These are phyloP conservation scores for Cunninghamia lanceolata DNA, from an alignment of 75 land plant species.

Conservation along the genomic window DNA sequence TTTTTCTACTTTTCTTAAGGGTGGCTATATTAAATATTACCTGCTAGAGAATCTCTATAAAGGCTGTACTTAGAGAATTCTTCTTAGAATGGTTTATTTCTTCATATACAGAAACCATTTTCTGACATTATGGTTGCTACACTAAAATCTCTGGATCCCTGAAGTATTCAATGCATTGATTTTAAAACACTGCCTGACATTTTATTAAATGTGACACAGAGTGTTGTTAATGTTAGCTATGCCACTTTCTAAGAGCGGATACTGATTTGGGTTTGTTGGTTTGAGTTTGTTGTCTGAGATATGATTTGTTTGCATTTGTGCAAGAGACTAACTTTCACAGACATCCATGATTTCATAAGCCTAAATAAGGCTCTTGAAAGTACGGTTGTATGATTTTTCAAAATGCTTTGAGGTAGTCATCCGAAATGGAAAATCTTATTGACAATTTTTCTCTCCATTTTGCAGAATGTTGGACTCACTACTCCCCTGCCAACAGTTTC, in stretches of 20 bases:
- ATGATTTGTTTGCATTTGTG: background rate
- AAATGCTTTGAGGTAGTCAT: background rate
- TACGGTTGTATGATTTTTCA: background rate
- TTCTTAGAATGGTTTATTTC: background rate
- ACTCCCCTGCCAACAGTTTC: conserved; percentile 68
- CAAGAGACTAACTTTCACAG: background rate
- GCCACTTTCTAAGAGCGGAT: background rate
- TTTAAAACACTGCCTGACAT: background rate
- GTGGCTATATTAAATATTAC: background rate
- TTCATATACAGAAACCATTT: background rate
- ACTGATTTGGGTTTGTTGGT: background rate
- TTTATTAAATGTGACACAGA: background rate
- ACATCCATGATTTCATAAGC: background rate
- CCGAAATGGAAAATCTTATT: background rate
- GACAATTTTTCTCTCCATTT: background rate
- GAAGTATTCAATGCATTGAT: background rate
- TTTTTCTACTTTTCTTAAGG: background rate
- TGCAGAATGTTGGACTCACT: conserved; percentile 85
- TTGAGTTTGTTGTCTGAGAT: background rate
- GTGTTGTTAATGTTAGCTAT: background rate
- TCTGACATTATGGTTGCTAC: background rate
- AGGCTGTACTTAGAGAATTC: background rate
- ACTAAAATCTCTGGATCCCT: background rate
- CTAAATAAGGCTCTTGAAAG: background rate
- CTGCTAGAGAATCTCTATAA: background rate